A percentile compares a stretch with the other conserved stretches of the same genome.
phyloP scores from a whole-genome alignment of 352 stramenopile species.

The Phytophthora melonis region DNA sequence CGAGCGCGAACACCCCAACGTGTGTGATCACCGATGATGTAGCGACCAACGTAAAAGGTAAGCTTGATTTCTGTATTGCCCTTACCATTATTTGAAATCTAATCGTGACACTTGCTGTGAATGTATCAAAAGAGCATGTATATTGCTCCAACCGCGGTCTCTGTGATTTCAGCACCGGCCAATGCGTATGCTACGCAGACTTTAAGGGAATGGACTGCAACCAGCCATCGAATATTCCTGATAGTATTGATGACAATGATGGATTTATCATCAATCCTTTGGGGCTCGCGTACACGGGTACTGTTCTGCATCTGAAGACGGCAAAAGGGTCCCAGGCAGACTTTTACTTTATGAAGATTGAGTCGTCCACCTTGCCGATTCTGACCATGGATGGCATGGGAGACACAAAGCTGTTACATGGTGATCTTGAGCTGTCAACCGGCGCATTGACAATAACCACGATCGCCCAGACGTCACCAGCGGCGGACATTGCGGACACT shows the following conservation, averaged over 20 bases:
- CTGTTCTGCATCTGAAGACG: constrained; percentile 70
- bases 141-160: constrained; percentile 84
- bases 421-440: constrained; percentile 62
- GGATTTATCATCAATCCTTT: constrained; percentile 75
- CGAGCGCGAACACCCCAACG: constrained; percentile 49
- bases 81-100: not conserved
- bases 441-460: constrained; percentile 60
- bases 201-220: constrained; percentile 83
- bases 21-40: constrained; percentile 77
- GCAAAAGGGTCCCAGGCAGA: constrained; percentile 62
- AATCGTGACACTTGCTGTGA: not conserved
- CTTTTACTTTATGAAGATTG: constrained; percentile 74
- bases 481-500: constrained; percentile 50
- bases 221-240: constrained; percentile 67
- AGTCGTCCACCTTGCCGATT: constrained; percentile 51
- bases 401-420: constrained; percentile 57
- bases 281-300: constrained; percentile 60
- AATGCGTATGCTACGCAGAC: constrained; percentile 78
- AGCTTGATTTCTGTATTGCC: constrained; percentile 2
- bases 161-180: constrained; percentile 75
- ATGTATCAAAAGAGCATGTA: constrained; percentile 61
- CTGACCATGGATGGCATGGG: constrained; percentile 67
- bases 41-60: constrained; percentile 63
- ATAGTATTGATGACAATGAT: constrained; percentile 77
- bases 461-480: constrained; percentile 19